Percentiles rank a stretch among this genome's conserved stretches.
These are phyloP conservation scores for Canariomyces notabilis DNA, from an alignment of 2,329 filamentous ascomycete species.

Conservation along the genomic window DNA sequence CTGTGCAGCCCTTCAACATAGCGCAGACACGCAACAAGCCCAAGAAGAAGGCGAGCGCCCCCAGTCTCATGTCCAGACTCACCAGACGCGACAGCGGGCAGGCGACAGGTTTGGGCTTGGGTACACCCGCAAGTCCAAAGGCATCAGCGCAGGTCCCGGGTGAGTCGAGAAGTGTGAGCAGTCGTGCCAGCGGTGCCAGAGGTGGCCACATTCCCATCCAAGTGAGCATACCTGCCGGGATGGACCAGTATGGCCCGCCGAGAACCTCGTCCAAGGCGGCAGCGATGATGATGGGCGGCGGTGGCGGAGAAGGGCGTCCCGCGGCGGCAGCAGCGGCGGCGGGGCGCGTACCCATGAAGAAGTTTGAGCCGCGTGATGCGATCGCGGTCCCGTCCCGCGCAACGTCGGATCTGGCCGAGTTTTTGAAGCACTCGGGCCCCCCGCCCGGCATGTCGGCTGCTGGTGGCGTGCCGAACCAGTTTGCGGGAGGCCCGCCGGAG, in stretches of 20 bases:
- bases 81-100: conserved; percentile 36
- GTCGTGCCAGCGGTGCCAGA: conserved; percentile 33
- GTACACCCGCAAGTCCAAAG: conserved; percentile 24
- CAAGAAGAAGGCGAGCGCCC: conserved; percentile 61
- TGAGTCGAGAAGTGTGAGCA: conserved; percentile 36
- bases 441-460: conserved; percentile 38
- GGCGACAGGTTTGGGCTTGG: conserved; percentile 26
- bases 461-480: conserved; percentile 14
- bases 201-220: conserved; percentile 50
- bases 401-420: conserved; percentile 67
- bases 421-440: conserved; percentile 64
- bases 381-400: conserved; percentile 35
- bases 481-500: conserved; percentile 28
- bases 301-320: conserved; percentile 1
- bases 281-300: conserved; percentile 6
- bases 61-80: conserved; percentile 58
- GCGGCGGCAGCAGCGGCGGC: conserved; percentile 7
- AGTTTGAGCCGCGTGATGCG: conserved; percentile 53
- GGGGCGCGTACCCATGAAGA: conserved; percentile 50
- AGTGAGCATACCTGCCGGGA: conserved; percentile 42
- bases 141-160: conserved; percentile 25
- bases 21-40: conserved; percentile 35
- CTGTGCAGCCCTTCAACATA: conserved; percentile 32
- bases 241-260: conserved; percentile 37
- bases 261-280: conserved; percentile 12